phyloP scores from a whole-genome alignment of 2,329 filamentous ascomycete species.

The Verticillium albo-atrum region DNA sequence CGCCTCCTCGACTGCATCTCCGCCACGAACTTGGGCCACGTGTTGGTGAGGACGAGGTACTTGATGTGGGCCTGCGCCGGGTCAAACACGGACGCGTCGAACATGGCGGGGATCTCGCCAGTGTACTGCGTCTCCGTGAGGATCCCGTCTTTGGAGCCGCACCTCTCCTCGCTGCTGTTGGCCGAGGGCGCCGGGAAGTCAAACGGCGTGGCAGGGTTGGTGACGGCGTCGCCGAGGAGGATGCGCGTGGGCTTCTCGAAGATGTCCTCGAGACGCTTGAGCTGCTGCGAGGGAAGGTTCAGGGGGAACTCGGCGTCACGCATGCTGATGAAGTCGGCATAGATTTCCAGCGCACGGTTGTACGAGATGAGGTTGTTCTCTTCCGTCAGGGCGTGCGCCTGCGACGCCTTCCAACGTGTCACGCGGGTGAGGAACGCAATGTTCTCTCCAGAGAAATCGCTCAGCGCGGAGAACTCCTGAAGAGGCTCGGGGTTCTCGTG shows the following conservation, averaged over 20 bases:
- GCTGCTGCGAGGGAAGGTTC: slow-evolving; percentile 42
- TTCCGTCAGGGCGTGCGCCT: not conserved
- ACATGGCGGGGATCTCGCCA: slow-evolving; percentile 41
- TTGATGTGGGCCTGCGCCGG: slow-evolving; percentile 56
- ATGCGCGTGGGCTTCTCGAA: slow-evolving; percentile 36
- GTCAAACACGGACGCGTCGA: slow-evolving; percentile 52
- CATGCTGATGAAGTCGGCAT: slow-evolving; percentile 40
- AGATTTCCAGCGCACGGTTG: slow-evolving; percentile 43
- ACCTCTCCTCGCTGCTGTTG: not conserved
- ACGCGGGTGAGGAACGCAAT: slow-evolving; percentile 49
- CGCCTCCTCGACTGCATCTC: slow-evolving; percentile 19
- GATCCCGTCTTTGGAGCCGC: not conserved
- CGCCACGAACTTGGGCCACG: slow-evolving; percentile 56
- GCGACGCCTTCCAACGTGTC: slow-evolving; percentile 34
- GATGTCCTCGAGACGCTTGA: slow-evolving; percentile 32
- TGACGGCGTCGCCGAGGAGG: slow-evolving; percentile 17
- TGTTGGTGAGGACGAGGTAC: slow-evolving; percentile 64
- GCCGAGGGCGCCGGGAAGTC: not conserved
- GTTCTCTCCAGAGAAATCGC: slow-evolving; percentile 56
- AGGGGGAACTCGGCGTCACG: slow-evolving; percentile 44
- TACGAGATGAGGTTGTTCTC: slow-evolving; percentile 19
- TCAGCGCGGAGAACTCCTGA: slow-evolving; percentile 46
- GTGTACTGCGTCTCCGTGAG: slow-evolving; percentile 22
- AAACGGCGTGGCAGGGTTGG: slow-evolving; percentile 17
- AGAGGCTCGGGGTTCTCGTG: slow-evolving; percentile 39